phyloP scores from a whole-genome alignment of 2,329 filamentous ascomycete genomes.

The Diplodia mutila region DNA sequence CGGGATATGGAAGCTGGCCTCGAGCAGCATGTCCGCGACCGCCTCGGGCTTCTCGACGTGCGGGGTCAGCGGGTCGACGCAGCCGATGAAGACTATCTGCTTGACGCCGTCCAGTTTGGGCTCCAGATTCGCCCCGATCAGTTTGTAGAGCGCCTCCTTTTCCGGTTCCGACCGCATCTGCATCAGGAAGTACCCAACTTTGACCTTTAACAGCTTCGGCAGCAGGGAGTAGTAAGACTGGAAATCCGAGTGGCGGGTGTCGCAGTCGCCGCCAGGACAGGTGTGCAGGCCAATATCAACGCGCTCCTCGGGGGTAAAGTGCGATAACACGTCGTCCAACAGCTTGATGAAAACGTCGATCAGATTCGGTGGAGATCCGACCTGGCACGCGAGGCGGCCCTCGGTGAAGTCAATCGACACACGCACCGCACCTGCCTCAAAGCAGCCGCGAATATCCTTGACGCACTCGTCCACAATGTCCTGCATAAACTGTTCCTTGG shows the following conservation, averaged over 20 bases:
- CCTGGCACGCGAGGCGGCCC: conserved; percentile 23
- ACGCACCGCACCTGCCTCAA: conserved; percentile 19
- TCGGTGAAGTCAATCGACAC: conserved; percentile 26
- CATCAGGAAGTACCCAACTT: conserved; percentile 23
- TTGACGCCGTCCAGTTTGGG: conserved; percentile 15
- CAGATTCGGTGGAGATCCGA: conserved; percentile 17
- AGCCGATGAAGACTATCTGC: conserved; percentile 13
- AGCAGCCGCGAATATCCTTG: conserved; percentile 24
- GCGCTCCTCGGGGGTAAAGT: conserved; percentile 22
- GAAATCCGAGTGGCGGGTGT: conserved; percentile 21
- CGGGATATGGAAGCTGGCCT: conserved; percentile 24
- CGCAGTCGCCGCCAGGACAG: conserved; percentile 24
- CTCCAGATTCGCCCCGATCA: conserved; percentile 21
- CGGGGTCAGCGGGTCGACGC: conserved; percentile 17
- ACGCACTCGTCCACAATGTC: conserved; percentile 24
- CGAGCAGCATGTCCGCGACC: conserved; percentile 18
- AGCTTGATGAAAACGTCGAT: conserved; percentile 23
- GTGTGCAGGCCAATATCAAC: conserved; percentile 21
- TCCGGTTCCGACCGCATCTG: conserved; percentile 23
- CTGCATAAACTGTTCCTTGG: conserved; percentile 21
- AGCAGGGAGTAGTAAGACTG: conserved; percentile 22
- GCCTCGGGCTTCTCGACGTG: conserved; percentile 24
- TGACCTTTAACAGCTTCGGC: conserved; percentile 22
- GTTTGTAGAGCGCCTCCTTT: conserved; percentile 10
- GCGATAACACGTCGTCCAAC: conserved; percentile 20